Evolutionary conservation across 2,329 filamentous ascomycete species (phyloP), one percentile per base, ranked within the genome.

Genomic region (Aspergillus brunneoviolaceus): DNA sequence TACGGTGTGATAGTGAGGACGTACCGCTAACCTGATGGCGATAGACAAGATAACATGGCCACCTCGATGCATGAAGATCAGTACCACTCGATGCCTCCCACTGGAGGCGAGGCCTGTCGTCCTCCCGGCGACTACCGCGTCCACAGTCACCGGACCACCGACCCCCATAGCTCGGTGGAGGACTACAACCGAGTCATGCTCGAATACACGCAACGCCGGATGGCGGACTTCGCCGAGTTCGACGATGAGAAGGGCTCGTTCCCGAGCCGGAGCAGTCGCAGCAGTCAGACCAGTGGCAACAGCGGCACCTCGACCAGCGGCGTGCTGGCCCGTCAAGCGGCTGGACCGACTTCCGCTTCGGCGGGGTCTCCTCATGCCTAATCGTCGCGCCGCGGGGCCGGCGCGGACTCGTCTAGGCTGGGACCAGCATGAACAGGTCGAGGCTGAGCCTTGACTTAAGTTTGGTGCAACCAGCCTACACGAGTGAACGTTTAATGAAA

Each of bases 161-260:
- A 72, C 47, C 69, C 72, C 48, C 61, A 57, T 9, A 62, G 57
- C 4, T 73, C 73, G 3, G 58, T 77, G n/a, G 74, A 74, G 50
- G 74, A 75, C 60, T 77, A 77, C 59, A 75, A 72, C 62, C 72
- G 73, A 25, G 68, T 72, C 54, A 76, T 77, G 74, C 66, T 76
- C 45, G 67, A 74, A 49, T 74, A 77, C 52, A 76, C 74, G 14
- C 73, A 76, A 45, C 72, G 69, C 29, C 73, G 75, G 49, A 74
- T 76, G 67, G 70, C 70, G 2, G 65, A 67, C 4, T 76, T 76
- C 57, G 66, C 69, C 47, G 69, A 71, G 31, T 56, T 61, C 14
- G 69, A 73, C 23, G 60, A 66, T 19, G 58, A 62, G 47, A 60
- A 56, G 23, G 58, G 60, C n/a, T 60, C 60, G 31, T 54, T 56